Conservation (phyloP, 306 rosid genomes). For the Trifolium subterraneum region DNA sequence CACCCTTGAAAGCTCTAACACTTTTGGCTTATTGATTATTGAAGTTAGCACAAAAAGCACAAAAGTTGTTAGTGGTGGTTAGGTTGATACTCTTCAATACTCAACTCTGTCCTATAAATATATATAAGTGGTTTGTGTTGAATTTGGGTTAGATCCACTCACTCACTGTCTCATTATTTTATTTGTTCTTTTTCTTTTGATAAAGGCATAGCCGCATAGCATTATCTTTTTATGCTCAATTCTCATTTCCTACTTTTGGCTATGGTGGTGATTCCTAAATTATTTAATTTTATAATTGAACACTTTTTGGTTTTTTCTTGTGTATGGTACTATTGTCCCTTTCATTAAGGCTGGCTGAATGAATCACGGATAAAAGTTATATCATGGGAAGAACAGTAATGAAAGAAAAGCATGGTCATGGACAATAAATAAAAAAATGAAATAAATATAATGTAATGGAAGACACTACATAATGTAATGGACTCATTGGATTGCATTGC, state of each 20-base stretch:
- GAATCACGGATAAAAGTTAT: not conserved
- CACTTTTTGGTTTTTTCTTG: slow-evolving; percentile 11
- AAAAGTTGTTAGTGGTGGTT: slow-evolving; percentile 5
- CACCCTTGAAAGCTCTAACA: not conserved
- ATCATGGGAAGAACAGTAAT: slow-evolving; percentile 1
- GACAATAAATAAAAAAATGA: not conserved
- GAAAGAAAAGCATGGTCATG: not conserved
- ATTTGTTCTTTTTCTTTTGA: not conserved
- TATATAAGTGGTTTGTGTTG: not conserved
- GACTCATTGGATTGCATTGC: too few relatives aligned
- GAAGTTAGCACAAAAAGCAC: slow-evolving; percentile 7
- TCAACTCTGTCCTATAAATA: not conserved
- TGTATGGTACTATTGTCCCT: not conserved
- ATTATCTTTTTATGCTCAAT: not conserved
- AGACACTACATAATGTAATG: not conserved
- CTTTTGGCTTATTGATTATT: not conserved
- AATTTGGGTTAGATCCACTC: not conserved
- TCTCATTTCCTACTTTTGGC: slow-evolving; percentile 15
- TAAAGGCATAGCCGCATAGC: not conserved
- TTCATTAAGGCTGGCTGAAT: not conserved
- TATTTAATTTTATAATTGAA: not conserved
- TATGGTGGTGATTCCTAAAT: not conserved
- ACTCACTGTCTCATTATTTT: not conserved
- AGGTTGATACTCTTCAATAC: not conserved
- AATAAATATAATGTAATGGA: not conserved